Base-by-base conservation (phyloP, 345 rosid genomes). In the Salix purpurea region DNA sequence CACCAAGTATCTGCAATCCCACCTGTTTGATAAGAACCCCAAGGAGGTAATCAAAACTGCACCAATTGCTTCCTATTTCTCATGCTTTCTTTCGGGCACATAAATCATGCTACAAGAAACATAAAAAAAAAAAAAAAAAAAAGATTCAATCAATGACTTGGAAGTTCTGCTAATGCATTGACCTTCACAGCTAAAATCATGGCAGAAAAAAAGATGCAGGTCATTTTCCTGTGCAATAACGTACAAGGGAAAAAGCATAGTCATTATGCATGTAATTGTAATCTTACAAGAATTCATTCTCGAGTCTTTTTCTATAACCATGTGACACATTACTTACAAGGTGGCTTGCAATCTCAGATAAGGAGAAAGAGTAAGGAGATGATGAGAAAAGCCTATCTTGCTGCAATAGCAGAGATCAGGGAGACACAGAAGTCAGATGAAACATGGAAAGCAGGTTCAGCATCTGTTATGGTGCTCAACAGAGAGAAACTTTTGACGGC, bases 401-500 rank as follows among this genome's bases (percentile, higher is more conserved):
- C 85, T n/a, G 90, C 83, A 40, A 80, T 83, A 78, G 91, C 91
- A 28, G 87, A 80, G 68, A 46, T 81, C 15, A 86, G 82, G 74
- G 87, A 84, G 67, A 75, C 79, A 61, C 68, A 60, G 42, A 80
- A 82, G 60, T 76, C 77, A 15, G 85, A 75, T 46, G 90, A 84
- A 81, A 75, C 34, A 32, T 14, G 69, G 83, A 67, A 71, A 69
- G 78, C 80, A 26, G 73, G 92, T 37, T 85, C 91, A n/a, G 94
- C 91, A 4, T 83, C 86, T 24, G 94, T 82, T 46, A 73, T 83
- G 83, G 88, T 92, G 72, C 81, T 92, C 80, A 90, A 90, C 74
- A 94, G 96, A 66, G 92, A 86, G 73, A 88, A 84, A 84, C 89
- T 92, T 68, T 89, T 84, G 24, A 82, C 85, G 46, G 91, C 92